Evolutionary conservation across 1,139 yeast genomes (phyloP), one percentile per base, ranked within the genome.

Genomic region (Wickerhamomyces sp.): DNA sequence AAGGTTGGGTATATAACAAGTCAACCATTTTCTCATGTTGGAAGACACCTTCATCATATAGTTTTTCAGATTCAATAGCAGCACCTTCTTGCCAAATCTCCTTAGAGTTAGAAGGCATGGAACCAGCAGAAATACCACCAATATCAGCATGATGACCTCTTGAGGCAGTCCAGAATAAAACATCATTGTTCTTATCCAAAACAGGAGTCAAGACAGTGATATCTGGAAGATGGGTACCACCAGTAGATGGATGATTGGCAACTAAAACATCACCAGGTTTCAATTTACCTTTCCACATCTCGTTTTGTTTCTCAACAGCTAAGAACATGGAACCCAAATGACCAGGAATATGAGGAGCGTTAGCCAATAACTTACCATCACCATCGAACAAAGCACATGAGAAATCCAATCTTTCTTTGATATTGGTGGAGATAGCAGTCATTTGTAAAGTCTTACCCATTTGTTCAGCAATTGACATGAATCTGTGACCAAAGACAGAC

Each of bases 391-490:
- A 67, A 1, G 95, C 95, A 70, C 95, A 87, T 11, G 94, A 84
- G 60, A 86, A 87, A 61, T 87, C 95, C 42, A 87, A 69, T 48
- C 95, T 69, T 61, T 87, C 95, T 59, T 87, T 87, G 52, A 87
- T 88, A 58, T 87, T 87, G n/a, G 94, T 85, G 7, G 93, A 84
- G 39, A 87, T 87, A 6, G 93, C 77, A 0, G 94, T 86, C 63
- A 84, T 85, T 55, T 84, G 85, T 52, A 86, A 68, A 9, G 91
- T 85, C 53, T 81, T 75, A n/a, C 95, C 95, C 95, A 87, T 87
- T 60, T 86, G 94, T 58, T 86, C 95, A 6, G 95, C 95, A 61
- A 87, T 83, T 43, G 88, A 85, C 94, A 87, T 86, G 60, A 87
- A 87, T 54, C 94, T 69, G 61, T 87, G 91, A 26, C 91, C 86